phyloP scores from a whole-genome alignment of 805 yeast genomes.

The Wickerhamiella alocasiicola region DNA sequence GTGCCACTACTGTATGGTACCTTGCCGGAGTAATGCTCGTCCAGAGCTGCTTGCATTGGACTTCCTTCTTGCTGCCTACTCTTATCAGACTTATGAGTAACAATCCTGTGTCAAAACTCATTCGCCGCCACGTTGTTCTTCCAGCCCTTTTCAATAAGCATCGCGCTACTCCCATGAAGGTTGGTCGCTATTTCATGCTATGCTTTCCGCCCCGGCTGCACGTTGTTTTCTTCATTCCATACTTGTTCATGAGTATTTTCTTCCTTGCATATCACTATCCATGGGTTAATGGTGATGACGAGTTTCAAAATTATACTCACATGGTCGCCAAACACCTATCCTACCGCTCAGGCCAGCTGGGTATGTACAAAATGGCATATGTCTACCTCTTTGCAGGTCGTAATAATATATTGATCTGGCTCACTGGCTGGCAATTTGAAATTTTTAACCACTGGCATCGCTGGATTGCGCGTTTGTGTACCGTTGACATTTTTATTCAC shows the following conservation, averaged over 20 bases:
- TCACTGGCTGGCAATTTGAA: constrained; percentile 45
- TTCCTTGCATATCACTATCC: constrained; percentile 10
- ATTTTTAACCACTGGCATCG: constrained; percentile 49
- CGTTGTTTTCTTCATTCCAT: not conserved
- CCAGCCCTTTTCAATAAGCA: constrained; percentile 9
- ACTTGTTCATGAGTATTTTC: constrained; percentile 1
- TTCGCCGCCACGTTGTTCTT: constrained; percentile 4
- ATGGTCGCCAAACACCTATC: constrained; percentile 5
- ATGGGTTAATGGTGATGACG: not conserved
- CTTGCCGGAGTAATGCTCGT: constrained; percentile 1
- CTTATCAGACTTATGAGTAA: not conserved
- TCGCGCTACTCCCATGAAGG: constrained; percentile 9
- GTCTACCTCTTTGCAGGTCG: constrained; percentile 55
- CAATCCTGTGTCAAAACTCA: not conserved
- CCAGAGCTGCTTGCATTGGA: constrained; percentile 6
- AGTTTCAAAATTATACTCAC: not conserved
- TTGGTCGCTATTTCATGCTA: constrained; percentile 1
- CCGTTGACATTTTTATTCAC: constrained; percentile 40
- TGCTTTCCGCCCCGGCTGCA: constrained; percentile 10
- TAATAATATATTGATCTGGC: constrained; percentile 45
- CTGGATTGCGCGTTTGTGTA: constrained; percentile 44
- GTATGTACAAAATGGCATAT: constrained; percentile 33
- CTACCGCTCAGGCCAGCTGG: constrained; percentile 24
- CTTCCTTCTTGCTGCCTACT: constrained; percentile 1
- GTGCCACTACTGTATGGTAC: constrained; percentile 7